These are phyloP conservation scores for Penicillium sp. DNA, from an alignment of 2,329 filamentous ascomycete genomes.

Conservation along the genomic window DNA sequence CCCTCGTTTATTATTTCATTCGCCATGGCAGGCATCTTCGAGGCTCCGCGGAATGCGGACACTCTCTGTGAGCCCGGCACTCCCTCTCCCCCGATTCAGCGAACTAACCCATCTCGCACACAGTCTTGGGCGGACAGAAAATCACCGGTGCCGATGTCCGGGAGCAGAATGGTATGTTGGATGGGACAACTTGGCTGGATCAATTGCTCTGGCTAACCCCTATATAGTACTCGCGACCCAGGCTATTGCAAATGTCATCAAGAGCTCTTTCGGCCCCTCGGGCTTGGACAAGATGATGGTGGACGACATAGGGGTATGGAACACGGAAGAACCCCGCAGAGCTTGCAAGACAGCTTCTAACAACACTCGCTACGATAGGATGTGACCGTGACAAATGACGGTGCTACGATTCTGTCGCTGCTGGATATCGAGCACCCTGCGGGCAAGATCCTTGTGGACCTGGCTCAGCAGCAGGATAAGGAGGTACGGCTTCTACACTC, in stretches of 20 bases:
- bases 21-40: conserved; percentile 90
- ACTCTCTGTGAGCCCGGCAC: conserved; percentile 70
- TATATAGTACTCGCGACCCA: conserved; percentile 83
- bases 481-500: conserved; percentile 57
- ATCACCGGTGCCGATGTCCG: conserved; percentile 95
- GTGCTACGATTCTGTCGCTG: conserved; percentile 91
- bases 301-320: conserved; percentile 89
- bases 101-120: conserved; percentile 40
- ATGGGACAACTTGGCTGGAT: conserved; percentile 8
- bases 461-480: conserved; percentile 98
- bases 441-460: conserved; percentile 95
- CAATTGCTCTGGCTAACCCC: conserved; percentile 14
- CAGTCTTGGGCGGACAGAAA: conserved; percentile 92
- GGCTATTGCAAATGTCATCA: conserved; percentile 97
- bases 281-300: conserved; percentile 99
- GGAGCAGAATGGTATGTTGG: conserved; percentile 83
- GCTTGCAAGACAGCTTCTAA: conserved; percentile 24
- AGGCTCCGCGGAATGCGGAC: conserved; percentile 87
- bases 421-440: conserved; percentile 97
- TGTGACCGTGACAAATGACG: conserved; percentile 98
- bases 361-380: conserved; percentile 61
- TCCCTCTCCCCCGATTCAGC: conserved; percentile 11
- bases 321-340: conserved; percentile 26
- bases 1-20: conserved; percentile 25
- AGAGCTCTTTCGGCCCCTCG: conserved; percentile 96